Base-by-base conservation (phyloP, 345 rosid species). In the Camelina sativa region DNA sequence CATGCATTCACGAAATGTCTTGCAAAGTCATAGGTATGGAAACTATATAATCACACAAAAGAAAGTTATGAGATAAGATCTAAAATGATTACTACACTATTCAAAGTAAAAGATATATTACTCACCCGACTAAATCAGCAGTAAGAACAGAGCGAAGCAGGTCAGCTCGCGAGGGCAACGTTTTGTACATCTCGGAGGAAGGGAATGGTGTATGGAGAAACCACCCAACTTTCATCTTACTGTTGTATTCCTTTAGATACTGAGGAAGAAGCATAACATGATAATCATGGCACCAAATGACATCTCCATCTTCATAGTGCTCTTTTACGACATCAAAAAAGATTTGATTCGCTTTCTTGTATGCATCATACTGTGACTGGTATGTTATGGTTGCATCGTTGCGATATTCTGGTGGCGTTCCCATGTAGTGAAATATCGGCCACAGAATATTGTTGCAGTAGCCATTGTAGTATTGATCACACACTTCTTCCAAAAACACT, bases 141-240 rank as follows among this genome's bases (percentile, higher is more conserved):
- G 93, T 90, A 76, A 95, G 97, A 83, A 95, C 97, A 6, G 99
- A 86, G 61, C 80, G 93, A 74, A 95, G 82, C 43, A 95, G 82
- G 72, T 95, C 96, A 1, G 99, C 87, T 58, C 99, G 85, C 7
- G 99, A 95, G 53, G 99, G 99, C 81, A 95, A 82, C 8, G 93
- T 91, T 83, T 97, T 86, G 66, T 92, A 93, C 78, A 95, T 92
- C 83, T 95, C 99, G 37, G 99, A 89, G 12, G 99, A 95, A 72
- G 99, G 99, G 69, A 95, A 95, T 16, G 97, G 97, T 34, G 99
- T 95, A 62, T 95, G 99, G 79, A 92, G 99, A 84, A 95, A 95
- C 99, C 99, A 95, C 50, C 99, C 99, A 81, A 95, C 99, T 81
- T 95, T 95, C 96, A 92, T 95, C 13, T 80, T 71, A 69, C 48